Base-by-base conservation (phyloP, 257 asterid species). In the Solanum tacnaense region DNA sequence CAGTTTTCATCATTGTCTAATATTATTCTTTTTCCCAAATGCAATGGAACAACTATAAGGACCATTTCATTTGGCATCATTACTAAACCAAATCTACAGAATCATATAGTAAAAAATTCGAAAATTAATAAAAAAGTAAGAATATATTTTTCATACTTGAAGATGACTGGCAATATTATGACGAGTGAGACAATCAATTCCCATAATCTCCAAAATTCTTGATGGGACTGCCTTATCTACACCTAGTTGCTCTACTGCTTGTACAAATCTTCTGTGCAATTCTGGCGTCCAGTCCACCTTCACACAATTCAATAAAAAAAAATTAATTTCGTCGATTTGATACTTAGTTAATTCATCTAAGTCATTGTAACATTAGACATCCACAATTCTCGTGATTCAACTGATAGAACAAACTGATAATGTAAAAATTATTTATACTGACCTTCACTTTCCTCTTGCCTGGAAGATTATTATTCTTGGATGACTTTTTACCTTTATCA, bases 211-310 rank as follows among this genome's bases (percentile, higher is more conserved):
- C 49, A 96, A 92, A 90, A 96, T 96, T 87, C 98, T 93, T 0
- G 99, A 96, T 88, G 99, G 99, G 79, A 96, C 99, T 9, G 98
- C 98, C 92, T 95, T 96, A 86, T 96, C 99, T 87, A 95, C 95
- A 6, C 99, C 98, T 16, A 96, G 93, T 89, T 96, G 96, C 91
- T 96, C 99, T 89, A 96, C 99, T 87, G 99, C 98, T 84, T 94
- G 97, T 76, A 96, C 99, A 88, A 96, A 96, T 34, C 96, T 58
- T 89, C 96, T 90, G 92, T 96, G 99, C 44, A 96, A 96, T 86
- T 96, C 99, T 65, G 99, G 98, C 25, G 99, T 96, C 99, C 99
- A 96, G 90, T 96, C 99, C 92, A 96, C 98, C 99, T 94, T 84
- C 87, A 87, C 86, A 87, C 71, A 87, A 18, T 75, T 88, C 92